Percentiles rank a stretch among this genome's conserved stretches.
phyloP scores from a whole-genome alignment of 2,329 filamentous ascomycete genomes.

The Cryphonectria carpinicola region DNA sequence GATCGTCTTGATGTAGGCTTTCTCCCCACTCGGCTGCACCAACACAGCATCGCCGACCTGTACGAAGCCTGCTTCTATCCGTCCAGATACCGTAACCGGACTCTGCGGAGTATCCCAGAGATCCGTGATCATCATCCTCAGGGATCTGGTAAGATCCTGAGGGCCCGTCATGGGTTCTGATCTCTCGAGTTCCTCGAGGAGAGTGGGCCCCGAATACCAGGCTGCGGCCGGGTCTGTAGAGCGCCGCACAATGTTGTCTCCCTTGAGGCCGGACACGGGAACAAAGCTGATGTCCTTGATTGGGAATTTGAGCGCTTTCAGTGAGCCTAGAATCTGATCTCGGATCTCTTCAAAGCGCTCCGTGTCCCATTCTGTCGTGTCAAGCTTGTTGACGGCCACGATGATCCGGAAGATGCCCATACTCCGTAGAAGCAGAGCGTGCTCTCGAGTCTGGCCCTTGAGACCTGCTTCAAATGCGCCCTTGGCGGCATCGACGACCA shows the following conservation, averaged over 20 bases:
- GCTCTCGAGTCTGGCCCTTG: slow-evolving; percentile 92
- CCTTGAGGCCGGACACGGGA: slow-evolving; percentile 85
- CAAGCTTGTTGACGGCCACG: slow-evolving; percentile 94
- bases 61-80: slow-evolving; percentile 80
- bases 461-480: slow-evolving; percentile 94
- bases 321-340: slow-evolving; percentile 80
- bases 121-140: slow-evolving; percentile 86
- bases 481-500: slow-evolving; percentile 89
- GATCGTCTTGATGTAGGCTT: slow-evolving; percentile 79
- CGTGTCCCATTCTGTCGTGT: slow-evolving; percentile 81
- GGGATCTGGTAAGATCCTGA: slow-evolving; percentile 66
- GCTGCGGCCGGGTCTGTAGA: slow-evolving; percentile 59
- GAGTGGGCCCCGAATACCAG: slow-evolving; percentile 82
- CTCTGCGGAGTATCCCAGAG: slow-evolving; percentile 83
- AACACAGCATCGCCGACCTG: slow-evolving; percentile 83
- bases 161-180: slow-evolving; percentile 74
- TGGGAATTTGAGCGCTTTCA: slow-evolving; percentile 81
- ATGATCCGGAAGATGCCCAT: slow-evolving; percentile 88
- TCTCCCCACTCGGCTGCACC: slow-evolving; percentile 80
- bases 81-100: slow-evolving; percentile 82
- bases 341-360: slow-evolving; percentile 84
- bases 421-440: slow-evolving; percentile 85
- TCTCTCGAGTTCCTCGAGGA: slow-evolving; percentile 84
- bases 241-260: slow-evolving; percentile 77
- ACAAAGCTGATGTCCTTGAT: slow-evolving; percentile 82